Evolutionary conservation across 257 asterid species (phyloP), one percentile per base, ranked within the genome.

Genomic region (Salvia rosmarinus): DNA sequence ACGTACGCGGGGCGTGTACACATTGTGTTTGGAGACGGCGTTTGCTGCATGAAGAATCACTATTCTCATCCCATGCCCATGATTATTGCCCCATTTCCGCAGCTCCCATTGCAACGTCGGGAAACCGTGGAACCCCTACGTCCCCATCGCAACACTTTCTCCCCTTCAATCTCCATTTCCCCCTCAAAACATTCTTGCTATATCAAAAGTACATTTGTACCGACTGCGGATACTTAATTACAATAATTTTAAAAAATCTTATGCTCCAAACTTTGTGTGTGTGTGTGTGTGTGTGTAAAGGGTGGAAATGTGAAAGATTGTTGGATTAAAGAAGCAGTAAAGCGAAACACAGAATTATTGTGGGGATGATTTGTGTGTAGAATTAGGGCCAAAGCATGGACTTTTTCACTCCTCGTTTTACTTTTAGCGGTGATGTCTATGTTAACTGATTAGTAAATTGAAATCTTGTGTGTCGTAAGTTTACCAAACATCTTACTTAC

Each of bases 111-210:
- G 81, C 68, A 90, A 55, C 43, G 95, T 88, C 13, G 81, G 61
- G 75, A 90, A 78, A 5, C 96, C 96, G 40, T 90, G 92, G 46
- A 61, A 37, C 32, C 74, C 49, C 67, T 90, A 88, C 57, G 85
- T 63, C 20, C 88, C 90, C 64, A 90, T 76, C 69, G 95, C 96
- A 21, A 90, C n/a, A 88, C 87, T 83, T 68, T 87, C 75, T 85
- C 84, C 8, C 65, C 25, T 60, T 75, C 74, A 67, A 28, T 72
- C 64, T 73, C 72, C 79, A 77, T 73, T 42, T 42, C 44, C 71
- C 9, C 32, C 60, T 50, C 56, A n/a, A 14, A 47, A 25, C 30
- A 25, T 25, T 25, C 3, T 1, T 25, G 30, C n/a, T n/a, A n/a
- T n/a, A n/a, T n/a, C n/a, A n/a, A n/a, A n/a, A n/a, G n/a, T n/a